phyloP scores from a whole-genome alignment of 805 yeast species.

The Saccharomycopsis vini region DNA sequence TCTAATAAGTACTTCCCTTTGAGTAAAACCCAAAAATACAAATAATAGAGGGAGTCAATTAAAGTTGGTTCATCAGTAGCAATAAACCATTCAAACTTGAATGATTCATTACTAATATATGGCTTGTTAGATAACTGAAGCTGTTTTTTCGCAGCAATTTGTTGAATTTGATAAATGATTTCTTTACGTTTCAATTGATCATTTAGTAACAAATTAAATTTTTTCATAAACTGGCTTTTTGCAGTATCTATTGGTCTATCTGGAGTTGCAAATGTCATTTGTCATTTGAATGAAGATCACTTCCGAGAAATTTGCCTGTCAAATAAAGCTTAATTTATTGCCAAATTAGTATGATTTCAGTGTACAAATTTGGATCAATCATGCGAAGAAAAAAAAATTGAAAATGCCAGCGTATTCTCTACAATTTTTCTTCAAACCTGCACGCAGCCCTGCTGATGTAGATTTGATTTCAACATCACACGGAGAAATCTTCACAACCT shows the following conservation, averaged over 20 bases:
- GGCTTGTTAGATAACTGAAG: constrained; percentile 12
- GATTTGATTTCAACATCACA: too few relatives aligned
- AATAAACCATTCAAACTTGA: constrained; percentile 16
- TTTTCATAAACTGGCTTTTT: constrained; percentile 1
- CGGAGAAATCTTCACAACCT: too few relatives aligned
- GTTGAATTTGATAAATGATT: constrained; percentile 16
- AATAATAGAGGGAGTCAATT: constrained; percentile 15
- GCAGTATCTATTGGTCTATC: not conserved
- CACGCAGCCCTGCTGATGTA: too few relatives aligned
- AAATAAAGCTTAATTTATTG: too few relatives aligned
- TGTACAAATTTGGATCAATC: too few relatives aligned
- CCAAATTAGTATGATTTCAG: too few relatives aligned
- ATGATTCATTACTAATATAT: constrained; percentile 10
- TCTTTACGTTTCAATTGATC: constrained; percentile 17
- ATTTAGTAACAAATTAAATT: constrained; percentile 10
- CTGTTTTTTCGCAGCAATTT: constrained; percentile 13
- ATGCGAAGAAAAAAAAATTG: too few relatives aligned
- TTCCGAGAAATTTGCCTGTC: too few relatives aligned
- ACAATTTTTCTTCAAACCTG: too few relatives aligned
- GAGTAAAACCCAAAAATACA: constrained; percentile 18
- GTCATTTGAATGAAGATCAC: too few relatives aligned
- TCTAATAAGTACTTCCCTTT: constrained; percentile 17
- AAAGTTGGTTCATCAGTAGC: constrained; percentile 16
- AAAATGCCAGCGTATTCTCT: too few relatives aligned
- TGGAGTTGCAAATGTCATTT: too few relatives aligned